Evolutionary conservation across 2,329 filamentous ascomycete genomes (phyloP), one percentile per base, ranked within the genome.

Genomic region (Cephalotrichum gorgonifer): DNA sequence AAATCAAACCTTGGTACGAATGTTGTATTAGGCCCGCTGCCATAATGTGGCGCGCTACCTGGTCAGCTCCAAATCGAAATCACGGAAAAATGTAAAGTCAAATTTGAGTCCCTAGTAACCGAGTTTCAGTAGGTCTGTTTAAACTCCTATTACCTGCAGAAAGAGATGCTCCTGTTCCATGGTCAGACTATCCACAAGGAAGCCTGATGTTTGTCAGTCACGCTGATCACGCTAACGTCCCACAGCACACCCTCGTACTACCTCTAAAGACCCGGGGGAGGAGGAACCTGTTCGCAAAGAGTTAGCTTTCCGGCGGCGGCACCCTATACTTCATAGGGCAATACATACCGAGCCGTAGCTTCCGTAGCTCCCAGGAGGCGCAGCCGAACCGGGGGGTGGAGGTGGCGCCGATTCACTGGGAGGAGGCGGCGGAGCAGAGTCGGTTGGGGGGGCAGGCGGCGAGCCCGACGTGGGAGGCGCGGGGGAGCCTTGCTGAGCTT

Each of bases 301-400:
- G 35, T 39, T 22, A 39, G 35, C 17, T 11, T 17, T 22, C 4
- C 3, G 22, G 35, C 17, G 5, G 6, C 12, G 7, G 17, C 35
- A 22, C 9, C 6, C 30, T 11, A 20, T 9, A 4, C n/a, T 20
- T 22, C 17, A 22, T 22, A 20, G 4, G 17, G 12, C 17, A 39
- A 20, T 5, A 39, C 79, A 57, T 76, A 85, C 84, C 57, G 81
- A 73, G 56, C 76, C 80, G 60, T 86, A 88, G 44, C 74, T 70
- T 45, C 71, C 67, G 41, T 43, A 27, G 22, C 61, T 61, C 50
- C 75, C 74, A 41, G 50, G 81, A 27, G 78, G 78, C 31, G 75
- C 68, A 50, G 76, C 62, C 49, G 66, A 73, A 25, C 74, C 70
- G 31, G 77, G 75, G 43, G 76, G 76, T 3, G 80, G 80, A 17